Evolutionary conservation across 805 yeast species (phyloP).

Genomic region (Yarrowia sp.): DNA sequence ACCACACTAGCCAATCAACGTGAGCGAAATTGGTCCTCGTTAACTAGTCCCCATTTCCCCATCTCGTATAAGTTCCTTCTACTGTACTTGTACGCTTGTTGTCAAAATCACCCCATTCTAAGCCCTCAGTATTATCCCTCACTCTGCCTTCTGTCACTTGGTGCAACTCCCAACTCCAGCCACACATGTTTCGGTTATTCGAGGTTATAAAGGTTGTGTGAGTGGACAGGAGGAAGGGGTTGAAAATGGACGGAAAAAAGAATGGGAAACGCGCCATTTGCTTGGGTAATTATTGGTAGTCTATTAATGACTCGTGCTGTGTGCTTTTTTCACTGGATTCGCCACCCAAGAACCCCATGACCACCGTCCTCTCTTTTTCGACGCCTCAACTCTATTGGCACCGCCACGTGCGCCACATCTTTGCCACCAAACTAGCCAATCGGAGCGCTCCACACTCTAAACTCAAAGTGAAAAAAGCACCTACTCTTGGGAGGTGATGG

Average conservation of each 20-base stretch:
- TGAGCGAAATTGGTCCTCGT: no score
- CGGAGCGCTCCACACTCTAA: neutral
- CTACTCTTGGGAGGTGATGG: neutral
- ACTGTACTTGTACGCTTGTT: no score
- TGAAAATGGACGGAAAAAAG: no score
- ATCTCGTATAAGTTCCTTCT: neutral
- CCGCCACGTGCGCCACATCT: constrained; percentile 11
- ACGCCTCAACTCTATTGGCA: constrained; percentile 1
- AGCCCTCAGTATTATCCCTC: neutral
- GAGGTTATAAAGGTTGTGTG: neutral
- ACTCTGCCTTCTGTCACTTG: neutral
- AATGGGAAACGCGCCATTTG: no score
- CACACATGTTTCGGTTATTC: neutral
- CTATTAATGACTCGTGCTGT: no score
- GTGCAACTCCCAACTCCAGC: constrained; percentile 9
- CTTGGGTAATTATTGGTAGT: no score
- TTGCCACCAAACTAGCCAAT: constrained; percentile 29
- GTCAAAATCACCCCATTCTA: neutral
- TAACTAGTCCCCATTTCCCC: neutral
- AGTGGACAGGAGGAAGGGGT: neutral
- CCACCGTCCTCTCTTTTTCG: no score
- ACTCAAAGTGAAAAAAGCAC: neutral
- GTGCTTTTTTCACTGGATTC: no score
- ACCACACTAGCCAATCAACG: no score
- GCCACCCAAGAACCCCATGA: no score